Evolutionary conservation across 1,139 yeast genomes (phyloP).

Genomic region (Geotrichum australiense): DNA sequence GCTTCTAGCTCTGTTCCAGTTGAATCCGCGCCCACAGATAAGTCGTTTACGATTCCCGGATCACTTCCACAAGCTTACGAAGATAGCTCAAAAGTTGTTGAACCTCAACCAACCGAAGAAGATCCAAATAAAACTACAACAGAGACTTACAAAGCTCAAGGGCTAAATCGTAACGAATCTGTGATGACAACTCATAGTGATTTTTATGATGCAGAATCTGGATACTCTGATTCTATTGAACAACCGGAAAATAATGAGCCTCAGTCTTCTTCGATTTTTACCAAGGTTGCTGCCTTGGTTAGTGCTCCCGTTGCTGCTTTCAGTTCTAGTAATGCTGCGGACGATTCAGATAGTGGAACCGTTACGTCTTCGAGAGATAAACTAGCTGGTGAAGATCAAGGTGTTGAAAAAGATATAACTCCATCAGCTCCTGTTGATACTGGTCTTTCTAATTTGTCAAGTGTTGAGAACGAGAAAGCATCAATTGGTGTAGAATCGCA

Average conservation of each 20-base stretch:
- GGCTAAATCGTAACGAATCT: background rate
- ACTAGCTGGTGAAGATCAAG: no score
- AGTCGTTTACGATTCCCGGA: no score
- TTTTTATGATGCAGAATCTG: slow-evolving; percentile 6
- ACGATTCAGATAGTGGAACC: background rate
- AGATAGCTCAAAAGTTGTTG: no score
- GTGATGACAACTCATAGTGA: background rate
- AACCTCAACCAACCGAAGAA: no score
- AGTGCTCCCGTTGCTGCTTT: background rate
- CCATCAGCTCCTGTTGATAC: slow-evolving; percentile 5
- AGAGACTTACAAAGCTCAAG: background rate
- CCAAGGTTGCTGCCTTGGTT: background rate
- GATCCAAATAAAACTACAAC: no score
- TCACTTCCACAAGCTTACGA: no score
- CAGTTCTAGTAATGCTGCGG: background rate
- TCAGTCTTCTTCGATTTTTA: background rate
- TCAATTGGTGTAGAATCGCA: no score
- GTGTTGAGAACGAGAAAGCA: slow-evolving; percentile 7
- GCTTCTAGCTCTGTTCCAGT: background rate
- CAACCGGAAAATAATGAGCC: slow-evolving; percentile 1
- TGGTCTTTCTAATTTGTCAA: slow-evolving; percentile 6
- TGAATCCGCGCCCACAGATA: no score
- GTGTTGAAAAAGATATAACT: no score
- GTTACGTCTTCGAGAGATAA: background rate
- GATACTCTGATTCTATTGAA: slow-evolving; percentile 9